Conservation (phyloP, 495 filamentous ascomycete species). For the Penicillium maclennaniae region DNA sequence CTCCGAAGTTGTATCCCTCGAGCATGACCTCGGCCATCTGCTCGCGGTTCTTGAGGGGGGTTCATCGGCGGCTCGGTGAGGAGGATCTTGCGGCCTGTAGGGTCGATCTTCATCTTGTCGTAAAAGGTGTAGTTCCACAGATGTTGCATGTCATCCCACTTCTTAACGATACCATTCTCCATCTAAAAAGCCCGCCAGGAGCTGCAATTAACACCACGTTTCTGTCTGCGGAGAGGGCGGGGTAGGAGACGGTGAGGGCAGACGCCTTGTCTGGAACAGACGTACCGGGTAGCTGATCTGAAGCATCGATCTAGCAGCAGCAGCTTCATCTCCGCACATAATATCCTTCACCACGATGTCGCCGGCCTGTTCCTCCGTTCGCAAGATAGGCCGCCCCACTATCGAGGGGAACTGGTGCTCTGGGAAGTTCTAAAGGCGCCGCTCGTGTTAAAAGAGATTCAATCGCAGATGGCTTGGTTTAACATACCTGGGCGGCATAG, state of each 20-base stretch:
- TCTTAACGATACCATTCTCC: conserved; percentile 99
- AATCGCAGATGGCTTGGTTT: conserved; percentile 1
- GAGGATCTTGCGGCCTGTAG: conserved; percentile 91
- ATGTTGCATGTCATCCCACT: conserved; percentile 99
- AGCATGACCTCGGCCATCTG: conserved; percentile 99
- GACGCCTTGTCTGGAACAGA: conserved; percentile 12
- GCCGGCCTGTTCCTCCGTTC: conserved; percentile 80
- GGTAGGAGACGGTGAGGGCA: conserved; percentile 17
- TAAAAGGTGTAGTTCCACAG: conserved; percentile 98
- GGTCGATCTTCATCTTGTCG: conserved; percentile 92
- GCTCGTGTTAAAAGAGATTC: conserved; percentile 11
- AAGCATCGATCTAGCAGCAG: conserved; percentile 90
- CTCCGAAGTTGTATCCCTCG: conserved; percentile 91
- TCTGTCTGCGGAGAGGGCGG: conserved; percentile 23
- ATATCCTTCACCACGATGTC: conserved; percentile 95
- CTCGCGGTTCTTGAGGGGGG: conserved; percentile 86
- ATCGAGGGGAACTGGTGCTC: conserved; percentile 98
- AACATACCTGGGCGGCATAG: conserved; percentile 79
- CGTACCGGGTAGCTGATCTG: conserved; percentile 92
- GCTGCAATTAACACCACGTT: conserved; percentile 26
- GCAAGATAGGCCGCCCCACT: conserved; percentile 95
- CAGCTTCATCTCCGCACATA: conserved; percentile 99
- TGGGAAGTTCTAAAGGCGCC: conserved; percentile 75
- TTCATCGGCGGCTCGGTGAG: conserved; percentile 98
- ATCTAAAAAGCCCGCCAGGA: conserved; percentile 52